Evolutionary conservation across 2,329 filamentous ascomycete genomes (phyloP).

Genomic region (Fusarium agapanthi): DNA sequence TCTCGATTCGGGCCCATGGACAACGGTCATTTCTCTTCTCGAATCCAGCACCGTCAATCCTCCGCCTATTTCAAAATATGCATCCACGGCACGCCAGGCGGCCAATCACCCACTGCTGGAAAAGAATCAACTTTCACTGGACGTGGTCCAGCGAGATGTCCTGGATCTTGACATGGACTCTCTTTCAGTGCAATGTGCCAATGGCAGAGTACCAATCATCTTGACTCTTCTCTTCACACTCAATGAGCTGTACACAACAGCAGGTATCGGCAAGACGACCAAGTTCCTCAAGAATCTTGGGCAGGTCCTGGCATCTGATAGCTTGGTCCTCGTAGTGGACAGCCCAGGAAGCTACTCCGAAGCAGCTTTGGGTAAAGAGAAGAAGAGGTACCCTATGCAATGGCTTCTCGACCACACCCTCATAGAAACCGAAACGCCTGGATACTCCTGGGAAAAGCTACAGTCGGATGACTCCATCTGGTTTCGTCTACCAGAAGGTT

Average conservation of each 20-base stretch:
- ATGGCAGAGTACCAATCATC: slow-evolving; percentile 56
- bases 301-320: slow-evolving; percentile 61
- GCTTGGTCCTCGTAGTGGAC: slow-evolving; percentile 85
- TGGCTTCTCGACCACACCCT: slow-evolving; percentile 90
- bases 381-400: slow-evolving; percentile 86
- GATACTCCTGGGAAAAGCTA: slow-evolving; percentile 75
- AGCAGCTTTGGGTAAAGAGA: slow-evolving; percentile 70
- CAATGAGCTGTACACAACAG: slow-evolving; percentile 90
- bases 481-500: slow-evolving; percentile 75
- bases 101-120: slow-evolving; percentile 56
- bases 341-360: slow-evolving; percentile 94
- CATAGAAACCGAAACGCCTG: slow-evolving; percentile 53
- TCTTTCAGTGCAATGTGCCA: slow-evolving; percentile 46
- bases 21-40: slow-evolving; percentile 66
- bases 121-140: slow-evolving; percentile 49
- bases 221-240: slow-evolving; percentile 92
- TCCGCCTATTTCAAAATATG: slow-evolving; percentile 61
- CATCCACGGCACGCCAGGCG: slow-evolving; percentile 56
- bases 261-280: slow-evolving; percentile 77
- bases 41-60: slow-evolving; percentile 62
- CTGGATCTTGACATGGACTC: slow-evolving; percentile 51
- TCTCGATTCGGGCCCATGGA: slow-evolving; percentile 88
- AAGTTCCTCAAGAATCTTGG: slow-evolving; percentile 77
- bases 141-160: slow-evolving; percentile 59
- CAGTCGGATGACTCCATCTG: slow-evolving; percentile 81